A percentile compares a stretch with the other conserved stretches of the same genome.
These are phyloP conservation scores for Parietaria judaica DNA, from an alignment of 306 rosid species.

Conservation along the genomic window DNA sequence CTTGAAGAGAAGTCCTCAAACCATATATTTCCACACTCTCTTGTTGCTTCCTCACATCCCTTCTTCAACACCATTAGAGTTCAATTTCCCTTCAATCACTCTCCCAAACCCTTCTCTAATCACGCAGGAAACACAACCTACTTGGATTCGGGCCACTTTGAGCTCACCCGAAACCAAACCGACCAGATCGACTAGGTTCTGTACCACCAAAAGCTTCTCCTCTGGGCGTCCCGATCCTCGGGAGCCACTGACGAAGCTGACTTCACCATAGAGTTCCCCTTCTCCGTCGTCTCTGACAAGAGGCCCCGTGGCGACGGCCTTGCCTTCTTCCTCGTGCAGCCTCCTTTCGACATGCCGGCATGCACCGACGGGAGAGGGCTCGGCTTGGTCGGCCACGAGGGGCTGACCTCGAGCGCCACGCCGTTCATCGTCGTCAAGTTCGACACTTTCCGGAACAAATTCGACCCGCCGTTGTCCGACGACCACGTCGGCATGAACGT, in stretches of 20 bases:
- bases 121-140: neutral
- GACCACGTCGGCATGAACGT: constrained; percentile 9
- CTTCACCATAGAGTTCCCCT: constrained; percentile 7
- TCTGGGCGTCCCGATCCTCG: neutral
- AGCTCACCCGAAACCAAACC: neutral
- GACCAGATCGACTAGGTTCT: neutral
- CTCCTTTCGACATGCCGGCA: neutral
- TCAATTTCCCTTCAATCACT: neutral
- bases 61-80: neutral
- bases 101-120: neutral
- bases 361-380: neutral
- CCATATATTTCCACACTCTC: too few relatives aligned
- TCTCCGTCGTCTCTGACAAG: neutral
- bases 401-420: neutral
- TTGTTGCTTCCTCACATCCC: too few relatives aligned
- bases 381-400: neutral
- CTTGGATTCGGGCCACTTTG: neutral
- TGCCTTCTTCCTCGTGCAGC: constrained; percentile 11
- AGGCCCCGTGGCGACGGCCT: neutral
- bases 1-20: too few relatives aligned
- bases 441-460: neutral
- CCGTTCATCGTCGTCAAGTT: constrained; percentile 8
- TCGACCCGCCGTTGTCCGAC: neutral
- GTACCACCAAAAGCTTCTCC: neutral
- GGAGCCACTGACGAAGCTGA: neutral